Evolutionary conservation across 176 grass and related monocot species (phyloP), one percentile per base, ranked within the genome.

Genomic region (Carex scoparia): DNA sequence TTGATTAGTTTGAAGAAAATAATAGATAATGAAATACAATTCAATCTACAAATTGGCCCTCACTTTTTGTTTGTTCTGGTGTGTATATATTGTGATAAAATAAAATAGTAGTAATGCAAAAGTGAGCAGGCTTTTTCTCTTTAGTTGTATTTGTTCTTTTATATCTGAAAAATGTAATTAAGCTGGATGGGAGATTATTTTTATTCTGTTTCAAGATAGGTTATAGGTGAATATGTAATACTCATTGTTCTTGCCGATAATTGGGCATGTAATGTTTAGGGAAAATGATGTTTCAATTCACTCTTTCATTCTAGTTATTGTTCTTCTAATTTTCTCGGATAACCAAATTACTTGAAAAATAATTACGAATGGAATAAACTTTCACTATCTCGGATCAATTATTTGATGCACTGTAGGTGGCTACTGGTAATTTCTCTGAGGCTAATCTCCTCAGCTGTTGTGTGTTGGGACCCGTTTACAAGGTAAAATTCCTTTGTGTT

Each of bases 1-100:
- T 97, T 76, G 16, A 38, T 88, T 92, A 92, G 83, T 81, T 27
- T 49, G 4, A 63, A 62, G 16, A 48, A 48, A 48, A 19, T 7
- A 53, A 76, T 19, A 23, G 46, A 76, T 27, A 51, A 76, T 27
- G 18, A 76, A 76, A 76, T 72, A 38, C 38, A 72, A 10, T 33
- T 30, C 7, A 48, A 48, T 76, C 48, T 42, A 51, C 11, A 76
- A n/a, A 48, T 5, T 19, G 71, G 16, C 40, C 23, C 2, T 62
- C 18, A 7, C n/a, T 42, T 18, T 4, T 76, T 76, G 23, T 76
- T 76, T 76, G 71, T 76, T 54, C 28, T 76, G 38, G 4, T 40
- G 16, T 76, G 71, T 54, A 76, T 51, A 42, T 71, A 37, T 31
- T 71, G 15, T 71, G 13, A 42, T 71, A 37, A 48, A 54, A 54